Evolutionary conservation across 1,284 basidiomycete species (phyloP), one percentile per base, ranked within the genome.

Genomic region (Pholiota adiposa): DNA sequence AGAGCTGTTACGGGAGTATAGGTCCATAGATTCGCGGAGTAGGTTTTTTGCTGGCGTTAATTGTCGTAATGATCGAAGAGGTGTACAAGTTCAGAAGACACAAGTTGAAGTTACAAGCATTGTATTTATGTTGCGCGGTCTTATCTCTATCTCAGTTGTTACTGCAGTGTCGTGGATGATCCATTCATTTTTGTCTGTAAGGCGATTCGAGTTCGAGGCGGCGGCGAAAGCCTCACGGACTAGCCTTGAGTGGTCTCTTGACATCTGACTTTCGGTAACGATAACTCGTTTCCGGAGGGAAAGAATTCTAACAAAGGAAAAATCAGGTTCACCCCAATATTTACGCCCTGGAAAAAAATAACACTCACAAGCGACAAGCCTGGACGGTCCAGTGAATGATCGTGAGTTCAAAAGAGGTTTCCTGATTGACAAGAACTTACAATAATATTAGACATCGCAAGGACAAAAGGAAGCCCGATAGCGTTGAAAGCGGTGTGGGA

Each of bases 281-380:
- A 29, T 25, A 19, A 40, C 51, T 36, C 51, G 51, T 18, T 29
- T 25, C 14, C 51, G 51, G 23, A 53, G 38, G 3, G 51, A 53
- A 9, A 53, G 38, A 18, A 53, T 53, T 4, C 51, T 53, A 18
- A 18, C 8, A 44, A 14, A 3, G 6, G 3, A 3, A n/a, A 27
- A 29, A 29, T 40, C 33, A 38, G 33, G 8, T 36, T 40, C n/a
- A 33, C 8, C 3, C 16, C 11, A 25, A n/a, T 8, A 16, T n/a
- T 40, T 4, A 27, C 8, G n/a, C 7, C 21, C 16, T 11, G 19
- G 36, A 8, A 19, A 18, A 19, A 18, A 16, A 12, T 9, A 19
- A 27, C 1, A 18, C 51, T 40, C 27, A 53, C 51, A 53, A 25
- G 21, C 51, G 38, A 23, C 51, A 53, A 12, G 51, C 51, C 51